phyloP scores from a whole-genome alignment of 768 basidiomycete species.

The Austroboletus festivus region DNA sequence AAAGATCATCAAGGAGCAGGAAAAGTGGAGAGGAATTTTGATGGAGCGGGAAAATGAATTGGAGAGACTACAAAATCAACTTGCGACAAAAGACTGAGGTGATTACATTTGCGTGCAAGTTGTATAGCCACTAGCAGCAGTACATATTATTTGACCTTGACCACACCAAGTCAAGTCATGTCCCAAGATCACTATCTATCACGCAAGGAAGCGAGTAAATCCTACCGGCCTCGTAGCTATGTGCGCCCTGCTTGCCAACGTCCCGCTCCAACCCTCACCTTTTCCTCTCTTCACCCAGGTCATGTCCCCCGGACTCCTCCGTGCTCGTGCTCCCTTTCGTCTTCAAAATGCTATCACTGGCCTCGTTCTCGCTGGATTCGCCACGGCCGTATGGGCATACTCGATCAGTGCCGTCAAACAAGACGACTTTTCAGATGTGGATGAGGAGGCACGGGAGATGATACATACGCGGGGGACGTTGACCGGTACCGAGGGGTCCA shows the following conservation, averaged over 20 bases:
- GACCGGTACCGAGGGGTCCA: neutral
- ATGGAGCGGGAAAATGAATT: constrained; percentile 84
- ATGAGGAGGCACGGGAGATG: constrained; percentile 68
- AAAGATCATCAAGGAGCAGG: constrained; percentile 70
- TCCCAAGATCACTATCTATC: constrained; percentile 33
- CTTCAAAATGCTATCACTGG: constrained; percentile 80
- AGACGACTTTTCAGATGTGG: constrained; percentile 85
- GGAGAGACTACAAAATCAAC: constrained; percentile 57
- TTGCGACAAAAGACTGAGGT: constrained; percentile 19
- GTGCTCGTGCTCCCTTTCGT: constrained; percentile 84
- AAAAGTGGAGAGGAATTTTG: constrained; percentile 62
- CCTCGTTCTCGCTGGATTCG: constrained; percentile 64
- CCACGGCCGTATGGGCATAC: constrained; percentile 83
- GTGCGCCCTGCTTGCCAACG: constrained; percentile 16
- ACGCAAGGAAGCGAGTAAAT: constrained; percentile 30
- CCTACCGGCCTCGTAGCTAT: constrained; percentile 40
- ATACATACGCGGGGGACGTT: constrained; percentile 27
- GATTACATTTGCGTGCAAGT: neutral
- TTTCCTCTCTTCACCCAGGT: constrained; percentile 32
- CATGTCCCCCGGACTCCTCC: constrained; percentile 84
- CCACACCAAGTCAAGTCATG: constrained; percentile 20
- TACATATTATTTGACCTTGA: constrained; percentile 2
- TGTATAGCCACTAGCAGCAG: constrained; percentile 6
- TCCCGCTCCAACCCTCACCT: neutral
- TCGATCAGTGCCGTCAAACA: constrained; percentile 94